phyloP scores from a whole-genome alignment of 208 protist species.

The Leptomonas seymouri region DNA sequence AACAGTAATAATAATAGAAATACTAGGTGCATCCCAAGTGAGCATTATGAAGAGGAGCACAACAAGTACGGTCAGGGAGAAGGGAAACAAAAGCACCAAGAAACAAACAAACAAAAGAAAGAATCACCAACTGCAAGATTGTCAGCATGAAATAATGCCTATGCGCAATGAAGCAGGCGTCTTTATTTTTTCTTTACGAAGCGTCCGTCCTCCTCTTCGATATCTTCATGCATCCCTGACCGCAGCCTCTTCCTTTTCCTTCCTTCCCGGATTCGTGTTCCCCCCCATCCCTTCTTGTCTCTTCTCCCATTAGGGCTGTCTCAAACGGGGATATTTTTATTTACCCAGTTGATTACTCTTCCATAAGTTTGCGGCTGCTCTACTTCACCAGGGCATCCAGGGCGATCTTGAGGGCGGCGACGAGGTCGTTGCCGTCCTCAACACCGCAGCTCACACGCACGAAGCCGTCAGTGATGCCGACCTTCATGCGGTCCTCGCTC shows the following conservation, averaged over 20 bases:
- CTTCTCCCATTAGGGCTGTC: slow-evolving; percentile 12
- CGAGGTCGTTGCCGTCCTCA: slow-evolving; percentile 94
- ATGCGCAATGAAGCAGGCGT: too few species aligned
- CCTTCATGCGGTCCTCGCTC: slow-evolving; percentile 88
- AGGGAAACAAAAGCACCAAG: background rate
- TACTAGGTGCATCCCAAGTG: slow-evolving; percentile 1
- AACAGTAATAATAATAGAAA: slow-evolving; percentile 20
- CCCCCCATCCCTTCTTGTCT: background rate
- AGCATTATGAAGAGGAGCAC: background rate
- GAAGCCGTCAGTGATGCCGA: slow-evolving; percentile 95
- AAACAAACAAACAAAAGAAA: background rate
- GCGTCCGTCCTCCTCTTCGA: too few species aligned
- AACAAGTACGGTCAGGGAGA: slow-evolving; percentile 7
- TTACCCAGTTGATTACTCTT: background rate
- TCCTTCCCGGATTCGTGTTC: background rate
- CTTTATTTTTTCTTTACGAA: too few species aligned
- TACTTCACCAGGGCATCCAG: slow-evolving; percentile 71
- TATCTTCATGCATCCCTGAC: too few species aligned
- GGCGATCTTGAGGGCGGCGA: slow-evolving; percentile 88
- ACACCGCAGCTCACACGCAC: slow-evolving; percentile 95
- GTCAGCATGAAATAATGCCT: too few species aligned
- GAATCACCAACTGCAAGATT: background rate
- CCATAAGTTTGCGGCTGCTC: background rate
- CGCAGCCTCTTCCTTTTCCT: background rate
- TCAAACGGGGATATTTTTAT: background rate